Evolutionary conservation across 2,329 filamentous ascomycete genomes (phyloP).

Genomic region (Colletotrichum cereale): DNA sequence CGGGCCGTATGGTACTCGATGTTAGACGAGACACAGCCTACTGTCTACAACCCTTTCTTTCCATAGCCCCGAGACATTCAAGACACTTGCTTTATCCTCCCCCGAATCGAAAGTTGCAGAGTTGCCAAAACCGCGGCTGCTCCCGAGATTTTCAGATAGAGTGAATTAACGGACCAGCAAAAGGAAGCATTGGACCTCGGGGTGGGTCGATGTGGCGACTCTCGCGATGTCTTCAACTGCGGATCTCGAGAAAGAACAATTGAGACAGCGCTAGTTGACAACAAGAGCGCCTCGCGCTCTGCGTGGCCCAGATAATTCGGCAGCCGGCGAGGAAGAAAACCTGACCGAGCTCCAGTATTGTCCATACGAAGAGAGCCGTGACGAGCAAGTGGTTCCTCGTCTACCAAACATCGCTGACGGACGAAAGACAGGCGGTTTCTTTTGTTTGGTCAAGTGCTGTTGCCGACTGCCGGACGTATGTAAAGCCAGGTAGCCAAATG

Average conservation of each 20-base stretch:
- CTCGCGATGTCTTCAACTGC: not conserved
- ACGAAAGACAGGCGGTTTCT: not conserved
- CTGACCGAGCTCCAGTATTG: too few relatives aligned
- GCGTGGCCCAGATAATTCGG: too few relatives aligned
- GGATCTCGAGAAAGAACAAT: not conserved
- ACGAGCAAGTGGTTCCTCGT: not conserved
- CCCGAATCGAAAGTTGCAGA: not conserved
- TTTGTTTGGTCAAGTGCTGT: not conserved
- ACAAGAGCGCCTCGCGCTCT: not conserved
- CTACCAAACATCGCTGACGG: not conserved
- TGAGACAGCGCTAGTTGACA: not conserved
- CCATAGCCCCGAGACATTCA: not conserved
- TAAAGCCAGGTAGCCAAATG: too few relatives aligned
- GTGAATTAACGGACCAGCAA: not conserved
- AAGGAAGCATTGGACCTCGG: not conserved
- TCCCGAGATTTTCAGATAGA: not conserved
- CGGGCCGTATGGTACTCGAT: not conserved
- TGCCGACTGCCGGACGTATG: not conserved
- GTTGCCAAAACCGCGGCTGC: not conserved
- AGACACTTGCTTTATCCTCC: slow-evolving; percentile 3
- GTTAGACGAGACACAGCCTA: not conserved
- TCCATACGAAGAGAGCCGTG: not conserved
- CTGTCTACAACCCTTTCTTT: not conserved
- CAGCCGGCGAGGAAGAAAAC: not conserved
- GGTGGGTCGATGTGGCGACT: not conserved